A percentile compares a stretch with the other conserved stretches of the same genome.
These are phyloP conservation scores for Mycena capillaripes DNA, from an alignment of 768 basidiomycete species.

Conservation along the genomic window DNA sequence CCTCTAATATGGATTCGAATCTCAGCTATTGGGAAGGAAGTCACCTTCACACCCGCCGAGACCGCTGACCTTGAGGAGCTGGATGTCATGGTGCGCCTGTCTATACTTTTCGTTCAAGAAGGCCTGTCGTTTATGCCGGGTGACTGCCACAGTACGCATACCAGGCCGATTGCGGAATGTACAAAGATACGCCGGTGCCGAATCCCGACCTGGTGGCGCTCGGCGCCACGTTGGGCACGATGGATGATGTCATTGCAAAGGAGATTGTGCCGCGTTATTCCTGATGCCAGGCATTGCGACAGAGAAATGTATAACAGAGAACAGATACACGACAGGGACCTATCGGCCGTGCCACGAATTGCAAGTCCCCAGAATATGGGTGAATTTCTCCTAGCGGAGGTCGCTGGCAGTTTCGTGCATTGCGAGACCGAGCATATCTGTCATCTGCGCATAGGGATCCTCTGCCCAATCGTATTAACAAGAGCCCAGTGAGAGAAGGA, in stretches of 20 bases:
- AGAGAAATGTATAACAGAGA: background rate
- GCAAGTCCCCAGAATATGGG: too few relatives aligned
- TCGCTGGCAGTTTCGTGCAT: too few relatives aligned
- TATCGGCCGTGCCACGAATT: too few relatives aligned
- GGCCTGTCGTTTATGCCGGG: background rate
- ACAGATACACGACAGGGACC: too few relatives aligned
- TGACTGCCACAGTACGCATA: constrained; percentile 25
- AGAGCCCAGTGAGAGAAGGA: too few relatives aligned
- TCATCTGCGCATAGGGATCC: too few relatives aligned
- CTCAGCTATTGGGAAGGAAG: constrained; percentile 26
- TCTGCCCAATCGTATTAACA: too few relatives aligned
- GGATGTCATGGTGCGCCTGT: constrained; percentile 32
- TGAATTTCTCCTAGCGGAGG: too few relatives aligned
- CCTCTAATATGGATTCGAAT: too few relatives aligned
- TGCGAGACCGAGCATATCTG: too few relatives aligned
- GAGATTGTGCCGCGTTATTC: constrained; percentile 21
- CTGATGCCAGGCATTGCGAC: background rate
- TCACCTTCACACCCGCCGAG: constrained; percentile 3
- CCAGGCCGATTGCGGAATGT: constrained; percentile 21
- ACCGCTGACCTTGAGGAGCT: constrained; percentile 28
- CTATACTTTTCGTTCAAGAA: background rate
- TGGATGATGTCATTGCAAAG: constrained; percentile 23
- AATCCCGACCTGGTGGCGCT: constrained; percentile 26
- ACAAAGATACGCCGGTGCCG: constrained; percentile 21
- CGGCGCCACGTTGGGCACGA: constrained; percentile 28